Percentiles rank a stretch among this genome's conserved stretches.
phyloP scores from a whole-genome alignment of 2,329 filamentous ascomycete genomes.

The Verticillium tricorpus region DNA sequence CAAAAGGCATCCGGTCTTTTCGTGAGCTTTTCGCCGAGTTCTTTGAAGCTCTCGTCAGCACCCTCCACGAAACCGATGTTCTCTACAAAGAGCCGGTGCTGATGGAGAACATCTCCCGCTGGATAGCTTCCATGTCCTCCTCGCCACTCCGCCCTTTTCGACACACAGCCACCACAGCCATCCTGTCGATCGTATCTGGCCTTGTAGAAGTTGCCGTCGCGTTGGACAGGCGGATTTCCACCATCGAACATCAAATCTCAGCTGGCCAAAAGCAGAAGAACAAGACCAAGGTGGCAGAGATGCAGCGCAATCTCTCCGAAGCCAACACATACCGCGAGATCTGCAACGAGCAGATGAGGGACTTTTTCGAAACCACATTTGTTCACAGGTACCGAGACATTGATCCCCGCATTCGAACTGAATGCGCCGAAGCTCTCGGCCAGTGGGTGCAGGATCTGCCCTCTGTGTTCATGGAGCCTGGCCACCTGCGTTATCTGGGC shows the following conservation, averaged over 20 bases:
- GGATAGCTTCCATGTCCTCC: slow-evolving; percentile 88
- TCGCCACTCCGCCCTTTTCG: slow-evolving; percentile 84
- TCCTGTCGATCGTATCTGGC: slow-evolving; percentile 72
- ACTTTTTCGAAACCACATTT: slow-evolving; percentile 89
- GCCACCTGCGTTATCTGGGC: slow-evolving; percentile 87
- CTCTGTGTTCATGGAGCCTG: slow-evolving; percentile 83
- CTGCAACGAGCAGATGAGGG: slow-evolving; percentile 69
- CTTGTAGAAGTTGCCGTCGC: slow-evolving; percentile 70
- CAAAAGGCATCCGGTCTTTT: slow-evolving; percentile 72
- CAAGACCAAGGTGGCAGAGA: slow-evolving; percentile 69
- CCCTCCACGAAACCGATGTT: slow-evolving; percentile 75
- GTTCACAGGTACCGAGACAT: slow-evolving; percentile 94
- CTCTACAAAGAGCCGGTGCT: slow-evolving; percentile 74
- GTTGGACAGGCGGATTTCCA: slow-evolving; percentile 68
- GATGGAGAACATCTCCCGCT: slow-evolving; percentile 83
- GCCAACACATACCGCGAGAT: slow-evolving; percentile 65
- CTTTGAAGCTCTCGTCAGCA: slow-evolving; percentile 69
- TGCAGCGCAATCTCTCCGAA: slow-evolving; percentile 68
- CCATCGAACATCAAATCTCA: slow-evolving; percentile 73
- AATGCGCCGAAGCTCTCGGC: slow-evolving; percentile 82
- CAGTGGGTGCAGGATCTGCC: slow-evolving; percentile 84
- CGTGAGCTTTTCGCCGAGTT: slow-evolving; percentile 74
- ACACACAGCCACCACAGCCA: slow-evolving; percentile 86
- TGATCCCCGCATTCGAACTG: slow-evolving; percentile 80
- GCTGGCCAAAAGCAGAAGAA: slow-evolving; percentile 70